These are phyloP conservation scores for Aspergillus avenaceus DNA, from an alignment of 495 filamentous ascomycete genomes.

Conservation along the genomic window DNA sequence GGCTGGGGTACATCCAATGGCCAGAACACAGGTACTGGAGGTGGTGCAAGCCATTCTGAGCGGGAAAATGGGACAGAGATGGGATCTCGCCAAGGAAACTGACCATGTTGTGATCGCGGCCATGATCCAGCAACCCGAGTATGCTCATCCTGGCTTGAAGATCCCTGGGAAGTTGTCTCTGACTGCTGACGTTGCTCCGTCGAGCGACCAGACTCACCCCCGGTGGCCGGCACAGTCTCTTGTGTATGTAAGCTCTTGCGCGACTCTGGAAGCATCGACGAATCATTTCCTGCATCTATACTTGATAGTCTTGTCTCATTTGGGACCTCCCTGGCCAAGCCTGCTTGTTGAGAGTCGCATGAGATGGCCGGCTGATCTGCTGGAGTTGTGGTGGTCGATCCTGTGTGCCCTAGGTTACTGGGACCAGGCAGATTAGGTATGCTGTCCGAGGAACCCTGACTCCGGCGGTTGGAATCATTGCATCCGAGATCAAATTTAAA, in stretches of 20 bases:
- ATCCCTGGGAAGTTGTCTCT: not conserved
- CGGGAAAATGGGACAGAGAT: too few species aligned
- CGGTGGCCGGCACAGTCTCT: not conserved
- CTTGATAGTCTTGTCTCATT: not conserved
- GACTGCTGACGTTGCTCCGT: not conserved
- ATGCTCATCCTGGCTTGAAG: not conserved
- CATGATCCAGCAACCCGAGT: not conserved
- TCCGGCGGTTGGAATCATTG: conserved; percentile 4
- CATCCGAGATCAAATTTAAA: conserved; percentile 38
- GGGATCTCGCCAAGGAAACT: too few species aligned
- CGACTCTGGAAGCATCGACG: not conserved
- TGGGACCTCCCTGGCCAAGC: not conserved
- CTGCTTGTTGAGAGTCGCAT: not conserved
- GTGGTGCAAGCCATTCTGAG: not conserved
- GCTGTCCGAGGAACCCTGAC: not conserved
- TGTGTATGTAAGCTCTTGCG: not conserved
- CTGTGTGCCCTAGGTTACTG: not conserved
- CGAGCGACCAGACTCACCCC: not conserved
- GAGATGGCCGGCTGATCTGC: not conserved
- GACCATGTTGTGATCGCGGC: too few species aligned
- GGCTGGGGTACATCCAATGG: too few species aligned
- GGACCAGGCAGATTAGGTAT: not conserved
- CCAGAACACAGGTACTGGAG: not conserved
- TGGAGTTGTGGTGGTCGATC: not conserved
- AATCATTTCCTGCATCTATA: not conserved